These are phyloP conservation scores for Limnanthes douglasii DNA, from an alignment of 345 rosid species.

Conservation along the genomic window DNA sequence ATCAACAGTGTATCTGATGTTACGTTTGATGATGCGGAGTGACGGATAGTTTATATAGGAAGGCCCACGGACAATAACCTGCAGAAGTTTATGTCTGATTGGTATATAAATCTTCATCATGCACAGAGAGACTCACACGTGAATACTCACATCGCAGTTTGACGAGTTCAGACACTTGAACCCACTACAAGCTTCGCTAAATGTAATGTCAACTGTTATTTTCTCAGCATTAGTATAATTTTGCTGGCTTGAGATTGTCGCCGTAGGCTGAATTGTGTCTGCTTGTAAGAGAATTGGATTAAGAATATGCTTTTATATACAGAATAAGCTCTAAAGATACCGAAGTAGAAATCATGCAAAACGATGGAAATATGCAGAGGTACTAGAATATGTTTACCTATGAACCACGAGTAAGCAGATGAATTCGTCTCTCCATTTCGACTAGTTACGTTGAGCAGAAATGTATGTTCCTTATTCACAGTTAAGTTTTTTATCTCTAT, in stretches of 20 bases:
- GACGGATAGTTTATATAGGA: too few relatives aligned
- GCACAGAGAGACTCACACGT: not conserved
- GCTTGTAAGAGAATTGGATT: not conserved
- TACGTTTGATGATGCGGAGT: too few relatives aligned
- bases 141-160: conserved; percentile 31
- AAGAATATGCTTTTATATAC: not conserved
- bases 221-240: conserved; percentile 25
- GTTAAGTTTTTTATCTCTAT: conserved; percentile 19
- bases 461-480: conserved; percentile 19
- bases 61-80: conserved; percentile 28
- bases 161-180: conserved; percentile 36
- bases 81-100: too few relatives aligned
- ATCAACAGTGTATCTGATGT: too few relatives aligned
- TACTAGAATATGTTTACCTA: conserved; percentile 37
- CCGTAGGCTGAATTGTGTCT: conserved; percentile 39
- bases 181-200: conserved; percentile 38
- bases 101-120: too few relatives aligned
- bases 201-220: conserved; percentile 19
- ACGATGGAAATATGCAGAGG: not conserved
- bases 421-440: conserved; percentile 23
- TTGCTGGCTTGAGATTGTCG: conserved; percentile 21
- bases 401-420: conserved; percentile 34
- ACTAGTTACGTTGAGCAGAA: conserved; percentile 28
- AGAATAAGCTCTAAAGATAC: not conserved
- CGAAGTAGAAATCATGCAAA: not conserved